A percentile compares a stretch with the other conserved stretches of the same genome.
Conservation (phyloP, 2,329 filamentous ascomycete species). For the Mariannaea sp. region DNA sequence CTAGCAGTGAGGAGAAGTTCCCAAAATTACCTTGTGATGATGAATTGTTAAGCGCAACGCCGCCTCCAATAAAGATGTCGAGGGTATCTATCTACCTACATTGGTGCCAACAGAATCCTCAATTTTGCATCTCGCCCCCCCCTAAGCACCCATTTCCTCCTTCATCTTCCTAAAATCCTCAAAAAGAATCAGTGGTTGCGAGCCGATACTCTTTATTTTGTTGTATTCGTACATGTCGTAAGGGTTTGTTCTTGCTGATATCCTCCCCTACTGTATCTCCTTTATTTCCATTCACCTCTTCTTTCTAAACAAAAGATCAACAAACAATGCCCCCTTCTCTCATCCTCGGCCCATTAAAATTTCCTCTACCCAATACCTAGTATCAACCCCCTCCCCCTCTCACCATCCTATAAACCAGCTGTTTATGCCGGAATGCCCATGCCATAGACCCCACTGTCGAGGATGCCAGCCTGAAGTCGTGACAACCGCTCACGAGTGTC, state of each 20-base stretch:
- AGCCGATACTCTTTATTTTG: conserved; percentile 9
- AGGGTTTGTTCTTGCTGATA: conserved; percentile 21
- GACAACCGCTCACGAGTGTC: conserved; percentile 50
- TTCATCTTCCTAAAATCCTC: not conserved
- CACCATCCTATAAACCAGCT: not conserved
- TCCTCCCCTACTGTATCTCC: conserved; percentile 12
- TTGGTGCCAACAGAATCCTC: not conserved
- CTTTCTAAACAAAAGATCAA: conserved; percentile 5
- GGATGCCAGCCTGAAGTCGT: conserved; percentile 48
- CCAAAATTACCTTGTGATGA: not conserved
- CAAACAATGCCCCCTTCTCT: no score
- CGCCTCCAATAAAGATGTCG: not conserved
- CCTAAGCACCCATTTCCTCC: not conserved
- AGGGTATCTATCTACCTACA: conserved; percentile 19
- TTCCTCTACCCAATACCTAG: conserved; percentile 17
- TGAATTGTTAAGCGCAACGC: no score
- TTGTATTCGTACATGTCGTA: conserved; percentile 39
- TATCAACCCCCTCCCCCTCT: not conserved
- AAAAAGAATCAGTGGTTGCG: conserved; percentile 2
- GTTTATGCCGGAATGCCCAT: conserved; percentile 40
- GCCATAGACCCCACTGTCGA: conserved; percentile 45
- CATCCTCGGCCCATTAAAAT: conserved; percentile 17
- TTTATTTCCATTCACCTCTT: conserved; percentile 5
- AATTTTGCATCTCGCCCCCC: not conserved
- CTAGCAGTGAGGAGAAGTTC: not conserved